These are phyloP conservation scores for Boletus sp. DNA, from an alignment of 768 basidiomycete genomes.

Conservation along the genomic window DNA sequence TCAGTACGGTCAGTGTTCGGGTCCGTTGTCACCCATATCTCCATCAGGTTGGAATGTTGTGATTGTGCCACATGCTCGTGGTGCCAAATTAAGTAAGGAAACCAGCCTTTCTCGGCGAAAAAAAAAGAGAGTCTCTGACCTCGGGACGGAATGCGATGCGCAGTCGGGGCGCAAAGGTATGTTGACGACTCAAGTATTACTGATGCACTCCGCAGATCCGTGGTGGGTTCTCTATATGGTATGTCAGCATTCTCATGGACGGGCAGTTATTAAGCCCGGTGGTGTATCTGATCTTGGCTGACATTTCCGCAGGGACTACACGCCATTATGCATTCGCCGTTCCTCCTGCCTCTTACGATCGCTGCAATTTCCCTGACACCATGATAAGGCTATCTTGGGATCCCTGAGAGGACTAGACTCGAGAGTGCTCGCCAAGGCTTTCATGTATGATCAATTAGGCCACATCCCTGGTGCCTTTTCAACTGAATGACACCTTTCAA, in stretches of 20 bases:
- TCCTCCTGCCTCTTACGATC: constrained; percentile 23
- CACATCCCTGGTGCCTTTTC: constrained; percentile 23
- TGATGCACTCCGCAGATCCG: constrained; percentile 29
- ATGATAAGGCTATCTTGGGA: constrained; percentile 31
- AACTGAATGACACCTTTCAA: constrained; percentile 7
- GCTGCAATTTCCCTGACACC: constrained; percentile 10
- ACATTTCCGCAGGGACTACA: constrained; percentile 19
- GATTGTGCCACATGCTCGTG: neutral
- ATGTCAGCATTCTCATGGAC: constrained; percentile 25
- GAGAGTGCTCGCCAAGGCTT: constrained; percentile 15
- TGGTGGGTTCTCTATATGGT: constrained; percentile 21
- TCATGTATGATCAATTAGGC: constrained; percentile 17
- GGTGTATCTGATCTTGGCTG: constrained; percentile 16
- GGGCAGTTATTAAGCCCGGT: constrained; percentile 14
- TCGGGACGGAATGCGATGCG: constrained; percentile 15
- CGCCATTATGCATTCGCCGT: constrained; percentile 23
- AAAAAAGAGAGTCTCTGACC: constrained; percentile 2
- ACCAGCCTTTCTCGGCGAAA: neutral
- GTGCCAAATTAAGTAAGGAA: constrained; percentile 2
- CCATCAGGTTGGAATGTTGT: neutral
- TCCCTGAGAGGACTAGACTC: constrained; percentile 28
- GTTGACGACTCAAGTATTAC: neutral
- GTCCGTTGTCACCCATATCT: constrained; percentile 6
- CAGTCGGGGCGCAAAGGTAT: constrained; percentile 1
- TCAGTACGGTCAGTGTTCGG: constrained; percentile 13